A percentile compares a stretch with the other conserved stretches of the same genome.
phyloP scores from a whole-genome alignment of 139 green algal species.

The Coelastrella sp. region DNA sequence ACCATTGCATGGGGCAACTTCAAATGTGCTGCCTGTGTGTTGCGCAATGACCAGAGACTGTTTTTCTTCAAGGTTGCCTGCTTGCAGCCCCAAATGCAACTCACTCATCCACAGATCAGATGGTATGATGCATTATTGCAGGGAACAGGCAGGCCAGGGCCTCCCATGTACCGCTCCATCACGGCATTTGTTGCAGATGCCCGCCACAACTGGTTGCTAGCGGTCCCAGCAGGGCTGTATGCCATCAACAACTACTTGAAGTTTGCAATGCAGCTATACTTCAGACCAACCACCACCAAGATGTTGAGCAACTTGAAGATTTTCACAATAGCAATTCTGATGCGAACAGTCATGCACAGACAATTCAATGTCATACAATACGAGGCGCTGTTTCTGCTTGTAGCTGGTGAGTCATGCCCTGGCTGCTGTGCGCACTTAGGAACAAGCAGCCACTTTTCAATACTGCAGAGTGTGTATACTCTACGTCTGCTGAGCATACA shows the following conservation, averaged over 20 bases:
- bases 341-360: slow-evolving; percentile 85
- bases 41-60: no score
- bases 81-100: no score
- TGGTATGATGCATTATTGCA: slow-evolving; percentile 43
- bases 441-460: neutral
- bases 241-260: slow-evolving; percentile 98
- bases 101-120: neutral
- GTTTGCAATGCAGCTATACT: slow-evolving; percentile 59
- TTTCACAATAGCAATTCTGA: slow-evolving; percentile 90
- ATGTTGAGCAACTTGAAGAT: slow-evolving; percentile 98
- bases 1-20: no score
- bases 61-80: no score
- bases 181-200: slow-evolving; percentile 74
- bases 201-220: slow-evolving; percentile 88
- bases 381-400: slow-evolving; percentile 94
- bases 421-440: no score
- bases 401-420: slow-evolving; percentile 81
- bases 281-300: slow-evolving; percentile 93
- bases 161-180: slow-evolving; percentile 75
- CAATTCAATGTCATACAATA: slow-evolving; percentile 89
- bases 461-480: no score
- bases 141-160: slow-evolving; percentile 78
- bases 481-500: no score
- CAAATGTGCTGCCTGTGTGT: no score
- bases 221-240: slow-evolving; percentile 89